Evolutionary conservation across 306 rosid genomes (phyloP), one percentile per base, ranked within the genome.

Genomic region (Fagus sylvatica): DNA sequence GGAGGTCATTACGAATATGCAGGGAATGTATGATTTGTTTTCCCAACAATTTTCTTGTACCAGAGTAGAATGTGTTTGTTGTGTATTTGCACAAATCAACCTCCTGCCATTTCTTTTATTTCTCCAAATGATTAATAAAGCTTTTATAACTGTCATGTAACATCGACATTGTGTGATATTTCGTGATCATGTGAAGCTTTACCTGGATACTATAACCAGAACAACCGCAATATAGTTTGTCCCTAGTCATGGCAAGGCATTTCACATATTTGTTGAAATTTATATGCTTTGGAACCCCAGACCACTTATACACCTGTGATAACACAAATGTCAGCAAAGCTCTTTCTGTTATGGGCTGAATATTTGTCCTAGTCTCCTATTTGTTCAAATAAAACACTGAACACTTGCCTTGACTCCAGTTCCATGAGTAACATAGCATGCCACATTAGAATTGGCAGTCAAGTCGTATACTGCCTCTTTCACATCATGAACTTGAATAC

Each of bases 141-240:
- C 36, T 59, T 9, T 10, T 53, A 17, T 22, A 13, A 8, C 17
- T 59, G 7, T 12, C 3, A 46, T 46, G 13, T 46, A 46, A 46
- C 51, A 10, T 46, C 11, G 1, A 46, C 11, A 15, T 46, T 12
- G 2, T 46, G 51, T 15, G 1, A 46, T 46, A 15, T 46, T 46
- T 46, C 11, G 51, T 46, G 51, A 46, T 46, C 11, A 0, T 46
- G 4, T 32, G 69, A 48, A 64, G n/a, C 60, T 36, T 72, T 83
- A 92, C 98, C 95, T 89, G 90, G 72, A 92, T 90, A 82, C 89
- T 80, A 84, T 88, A 89, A 81, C 97, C 93, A 36, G 97, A 88
- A 84, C 97, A 92, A 77, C 95, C 92, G 39, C 97, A 95, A 22
- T 94, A 94, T 15, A 94, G 78, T 71, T 79, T 94, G 80, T 87